Conservation (phyloP, 2,329 filamentous ascomycete species). For the Aphanoascus verrucosus region DNA sequence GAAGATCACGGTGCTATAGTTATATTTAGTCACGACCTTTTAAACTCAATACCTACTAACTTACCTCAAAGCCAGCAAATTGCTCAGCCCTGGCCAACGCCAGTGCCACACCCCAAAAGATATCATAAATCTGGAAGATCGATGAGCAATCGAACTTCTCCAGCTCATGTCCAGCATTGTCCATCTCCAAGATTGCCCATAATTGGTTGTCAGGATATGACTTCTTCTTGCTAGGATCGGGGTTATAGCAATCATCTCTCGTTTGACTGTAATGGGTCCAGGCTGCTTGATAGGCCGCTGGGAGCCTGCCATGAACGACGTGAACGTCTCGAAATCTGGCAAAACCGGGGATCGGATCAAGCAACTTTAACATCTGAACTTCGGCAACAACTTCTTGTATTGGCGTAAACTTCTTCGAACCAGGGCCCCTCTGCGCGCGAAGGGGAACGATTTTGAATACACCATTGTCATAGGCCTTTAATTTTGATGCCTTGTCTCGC, state of each 20-base stretch:
- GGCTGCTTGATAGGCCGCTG: slow-evolving; percentile 40
- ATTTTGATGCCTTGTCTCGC: slow-evolving; percentile 27
- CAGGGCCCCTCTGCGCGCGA: slow-evolving; percentile 30
- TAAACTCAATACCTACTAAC: background rate
- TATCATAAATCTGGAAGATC: slow-evolving; percentile 46
- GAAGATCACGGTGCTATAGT: slow-evolving; percentile 49
- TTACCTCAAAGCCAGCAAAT: slow-evolving; percentile 47
- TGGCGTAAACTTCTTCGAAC: slow-evolving; percentile 35
- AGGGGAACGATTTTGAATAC: slow-evolving; percentile 43
- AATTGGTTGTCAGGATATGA: slow-evolving; percentile 47
- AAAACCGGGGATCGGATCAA: slow-evolving; percentile 52
- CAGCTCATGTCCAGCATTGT: slow-evolving; percentile 51
- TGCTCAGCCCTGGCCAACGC: slow-evolving; percentile 52
- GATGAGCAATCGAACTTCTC: slow-evolving; percentile 37
- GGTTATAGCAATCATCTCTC: slow-evolving; percentile 42
- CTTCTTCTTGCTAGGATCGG: slow-evolving; percentile 45
- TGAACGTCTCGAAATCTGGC: slow-evolving; percentile 51
- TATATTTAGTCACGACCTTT: slow-evolving; percentile 4
- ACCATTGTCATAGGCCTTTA: slow-evolving; percentile 32
- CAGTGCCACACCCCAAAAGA: slow-evolving; percentile 57
- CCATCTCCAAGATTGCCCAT: slow-evolving; percentile 57
- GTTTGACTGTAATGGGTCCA: slow-evolving; percentile 33
- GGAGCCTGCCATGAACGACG: slow-evolving; percentile 48
- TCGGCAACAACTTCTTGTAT: slow-evolving; percentile 43
- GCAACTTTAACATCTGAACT: slow-evolving; percentile 45